Evolutionary conservation across 306 rosid genomes (phyloP), one percentile per base, ranked within the genome.

Genomic region (Prunus armeniaca): DNA sequence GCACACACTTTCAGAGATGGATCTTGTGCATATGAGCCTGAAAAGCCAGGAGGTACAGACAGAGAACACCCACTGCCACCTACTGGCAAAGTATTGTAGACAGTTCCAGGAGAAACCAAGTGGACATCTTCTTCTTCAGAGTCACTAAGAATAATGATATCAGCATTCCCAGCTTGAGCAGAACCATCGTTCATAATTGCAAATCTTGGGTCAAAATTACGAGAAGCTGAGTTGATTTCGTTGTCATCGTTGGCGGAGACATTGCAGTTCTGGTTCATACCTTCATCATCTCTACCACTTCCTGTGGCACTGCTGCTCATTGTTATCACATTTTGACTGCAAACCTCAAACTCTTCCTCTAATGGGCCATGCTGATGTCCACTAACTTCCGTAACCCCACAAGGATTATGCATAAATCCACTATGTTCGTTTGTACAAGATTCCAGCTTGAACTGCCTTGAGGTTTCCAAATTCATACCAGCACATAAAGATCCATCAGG

Each of bases 231-330:
- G 54, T 20, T 32, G 72, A 76, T 69, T 76, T 76, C 79, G 2
- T 34, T 28, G 55, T 55, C 62, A 38, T 65, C 79, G 24, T 67
- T 32, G 12, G 52, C 2, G 0, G 65, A 65, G 65, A 75, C 50
- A 52, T 76, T 45, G 71, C 12, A 6, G 28, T 72, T 56, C 6
- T 22, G 76, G 38, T 72, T 72, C 38, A 60, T 57, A 57, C 20
- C 67, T 38, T 57, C 55, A 41, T 60, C 76, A 47, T 55, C 76
- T 72, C 55, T 56, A 67, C 67, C 67, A 60, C 17, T 56, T 32
- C 66, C 27, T 3, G 76, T 56, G 67, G 32, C 73, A 76, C 38
- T 76, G 43, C 79, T 76, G 73, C 79, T 76, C 79, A 76, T 76
- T 12, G 54, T 76, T 52, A 76, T 76, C 19, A 67, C 71, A 9